phyloP scores from a whole-genome alignment of 345 rosid species.

The Acer yangbiense region DNA sequence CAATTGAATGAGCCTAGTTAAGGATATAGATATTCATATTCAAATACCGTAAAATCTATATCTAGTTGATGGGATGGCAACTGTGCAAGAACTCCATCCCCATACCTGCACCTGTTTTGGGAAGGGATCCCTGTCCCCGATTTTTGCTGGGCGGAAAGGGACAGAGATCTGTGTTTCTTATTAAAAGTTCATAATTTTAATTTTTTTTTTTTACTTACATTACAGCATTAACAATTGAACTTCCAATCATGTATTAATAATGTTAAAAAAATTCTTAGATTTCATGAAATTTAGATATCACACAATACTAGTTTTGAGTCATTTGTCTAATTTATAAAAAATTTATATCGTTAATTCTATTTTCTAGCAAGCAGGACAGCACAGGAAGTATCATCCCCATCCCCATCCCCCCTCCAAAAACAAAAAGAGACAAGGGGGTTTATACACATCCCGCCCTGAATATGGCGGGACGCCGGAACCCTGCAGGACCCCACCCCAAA shows the following conservation, averaged over 20 bases:
- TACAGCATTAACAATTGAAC: neutral
- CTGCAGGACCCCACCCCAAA: no score
- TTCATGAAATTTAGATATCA: neutral
- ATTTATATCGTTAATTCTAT: neutral
- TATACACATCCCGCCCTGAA: neutral
- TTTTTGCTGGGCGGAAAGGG: neutral
- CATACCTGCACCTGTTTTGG: neutral
- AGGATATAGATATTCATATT: neutral
- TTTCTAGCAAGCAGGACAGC: neutral
- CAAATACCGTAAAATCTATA: neutral
- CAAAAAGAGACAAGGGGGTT: neutral
- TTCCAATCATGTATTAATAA: neutral
- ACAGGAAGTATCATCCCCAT: neutral
- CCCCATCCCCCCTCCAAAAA: neutral
- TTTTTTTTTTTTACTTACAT: no score
- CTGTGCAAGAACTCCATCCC: neutral
- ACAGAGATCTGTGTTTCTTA: neutral
- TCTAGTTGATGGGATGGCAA: neutral
- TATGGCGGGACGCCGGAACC: no score
- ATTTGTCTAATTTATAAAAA: neutral
- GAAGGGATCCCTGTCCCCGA: neutral
- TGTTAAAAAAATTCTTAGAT: neutral
- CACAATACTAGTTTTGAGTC: neutral
- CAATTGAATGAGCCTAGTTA: neutral
- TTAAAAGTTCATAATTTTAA: no score